A percentile compares a stretch with the other conserved stretches of the same genome.
These are phyloP conservation scores for Cercospora sojina DNA, from an alignment of 2,329 filamentous ascomycete genomes.

Conservation along the genomic window DNA sequence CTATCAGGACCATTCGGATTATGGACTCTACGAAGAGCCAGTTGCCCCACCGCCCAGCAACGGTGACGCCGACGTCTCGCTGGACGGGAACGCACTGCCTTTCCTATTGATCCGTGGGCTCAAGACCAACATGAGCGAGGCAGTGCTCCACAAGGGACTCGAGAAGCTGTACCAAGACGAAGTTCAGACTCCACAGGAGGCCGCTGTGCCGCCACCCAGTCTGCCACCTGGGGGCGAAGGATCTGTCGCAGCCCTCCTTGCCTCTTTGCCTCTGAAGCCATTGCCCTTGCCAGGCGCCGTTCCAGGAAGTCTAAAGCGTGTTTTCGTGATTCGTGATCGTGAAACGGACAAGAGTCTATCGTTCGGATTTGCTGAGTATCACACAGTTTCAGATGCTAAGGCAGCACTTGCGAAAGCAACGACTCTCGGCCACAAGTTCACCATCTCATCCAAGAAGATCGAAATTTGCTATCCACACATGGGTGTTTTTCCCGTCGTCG, in stretches of 20 bases:
- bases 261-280: constrained; percentile 3
- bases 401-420: constrained; percentile 71
- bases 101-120: constrained; percentile 71
- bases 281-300: constrained; percentile 49
- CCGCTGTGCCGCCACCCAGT: not conserved
- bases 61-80: constrained; percentile 29
- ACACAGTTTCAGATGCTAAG: constrained; percentile 69
- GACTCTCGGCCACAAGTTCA: constrained; percentile 67
- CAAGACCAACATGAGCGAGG: constrained; percentile 68
- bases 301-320: constrained; percentile 70
- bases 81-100: constrained; percentile 21
- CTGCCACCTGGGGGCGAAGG: constrained; percentile 28
- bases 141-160: constrained; percentile 69
- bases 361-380: constrained; percentile 84
- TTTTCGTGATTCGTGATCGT: constrained; percentile 73
- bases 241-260: not conserved
- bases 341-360: constrained; percentile 70
- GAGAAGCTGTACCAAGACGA: constrained; percentile 64
- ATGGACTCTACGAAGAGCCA: constrained; percentile 21
- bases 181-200: constrained; percentile 9
- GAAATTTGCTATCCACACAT: constrained; percentile 74
- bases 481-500: constrained; percentile 78
- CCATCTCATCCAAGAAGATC: constrained; percentile 71
- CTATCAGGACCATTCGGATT: constrained; percentile 18
- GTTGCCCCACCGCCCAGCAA: constrained; percentile 24